phyloP scores from a whole-genome alignment of 768 basidiomycete species.

The Russula compacta region DNA sequence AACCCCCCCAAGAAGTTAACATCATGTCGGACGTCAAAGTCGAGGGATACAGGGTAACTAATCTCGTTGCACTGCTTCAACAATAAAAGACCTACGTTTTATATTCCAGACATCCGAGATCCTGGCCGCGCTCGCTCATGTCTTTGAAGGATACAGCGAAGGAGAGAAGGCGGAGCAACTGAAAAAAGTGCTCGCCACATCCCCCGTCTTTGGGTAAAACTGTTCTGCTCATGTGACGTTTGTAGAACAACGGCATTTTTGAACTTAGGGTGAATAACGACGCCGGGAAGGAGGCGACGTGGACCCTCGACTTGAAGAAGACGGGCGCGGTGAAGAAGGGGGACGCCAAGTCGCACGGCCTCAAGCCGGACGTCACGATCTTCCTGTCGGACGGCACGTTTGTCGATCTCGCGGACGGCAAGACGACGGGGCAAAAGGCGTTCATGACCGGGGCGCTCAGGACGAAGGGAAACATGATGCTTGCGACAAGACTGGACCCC shows the following conservation, averaged over 20 bases:
- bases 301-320: constrained; percentile 94
- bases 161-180: constrained; percentile 58
- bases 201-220: too few relatives aligned
- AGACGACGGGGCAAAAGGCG: constrained; percentile 88
- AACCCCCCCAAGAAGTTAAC: not conserved
- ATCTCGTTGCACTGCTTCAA: not conserved
- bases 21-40: constrained; percentile 20
- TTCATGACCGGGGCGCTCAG: constrained; percentile 95
- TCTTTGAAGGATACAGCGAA: constrained; percentile 47
- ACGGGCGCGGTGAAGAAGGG: constrained; percentile 71
- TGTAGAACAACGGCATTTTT: constrained; percentile 75
- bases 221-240: not conserved
- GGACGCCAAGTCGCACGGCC: constrained; percentile 33
- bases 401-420: constrained; percentile 58
- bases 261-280: constrained; percentile 73
- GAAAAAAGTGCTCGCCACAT: constrained; percentile 49
- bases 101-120: constrained; percentile 53
- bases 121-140: constrained; percentile 41
- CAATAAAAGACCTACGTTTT: not conserved
- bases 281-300: constrained; percentile 59
- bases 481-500: constrained; percentile 81
- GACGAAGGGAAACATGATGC: constrained; percentile 88
- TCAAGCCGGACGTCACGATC: constrained; percentile 79
- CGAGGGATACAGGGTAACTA: constrained; percentile 17
- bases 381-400: constrained; percentile 71